A percentile compares a stretch with the other conserved stretches of the same genome.
Conservation (phyloP, 352 stramenopile species). For the Phytophthora colocasiae region DNA sequence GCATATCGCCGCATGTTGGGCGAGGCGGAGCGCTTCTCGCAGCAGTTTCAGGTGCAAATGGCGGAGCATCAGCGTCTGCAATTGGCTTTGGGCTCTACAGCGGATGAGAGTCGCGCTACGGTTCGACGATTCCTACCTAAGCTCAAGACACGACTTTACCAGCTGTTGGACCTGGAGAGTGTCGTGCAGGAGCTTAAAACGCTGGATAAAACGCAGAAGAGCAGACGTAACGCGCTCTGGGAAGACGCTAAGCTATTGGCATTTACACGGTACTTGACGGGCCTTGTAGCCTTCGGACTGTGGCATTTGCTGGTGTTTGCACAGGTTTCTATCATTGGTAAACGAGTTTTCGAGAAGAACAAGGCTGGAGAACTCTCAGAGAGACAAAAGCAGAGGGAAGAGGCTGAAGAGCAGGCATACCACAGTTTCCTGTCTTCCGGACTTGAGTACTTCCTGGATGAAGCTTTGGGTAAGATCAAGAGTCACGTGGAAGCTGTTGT, state of each 20-base stretch:
- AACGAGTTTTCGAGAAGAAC: slow-evolving; percentile 78
- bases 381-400: slow-evolving; percentile 25
- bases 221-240: slow-evolving; percentile 69
- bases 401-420: slow-evolving; percentile 57
- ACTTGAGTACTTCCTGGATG: slow-evolving; percentile 83
- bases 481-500: slow-evolving; percentile 68
- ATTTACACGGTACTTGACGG: slow-evolving; percentile 78
- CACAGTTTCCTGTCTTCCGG: slow-evolving; percentile 78
- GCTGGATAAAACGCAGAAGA: slow-evolving; percentile 73
- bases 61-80: slow-evolving; percentile 80
- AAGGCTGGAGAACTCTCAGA: slow-evolving; percentile 20
- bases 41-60: slow-evolving; percentile 78
- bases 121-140: slow-evolving; percentile 78
- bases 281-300: slow-evolving; percentile 73
- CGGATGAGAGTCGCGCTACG: slow-evolving; percentile 77
- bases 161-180: slow-evolving; percentile 70
- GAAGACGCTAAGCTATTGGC: slow-evolving; percentile 76
- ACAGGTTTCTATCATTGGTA: slow-evolving; percentile 80
- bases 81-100: slow-evolving; percentile 70
- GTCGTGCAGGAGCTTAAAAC: slow-evolving; percentile 79
- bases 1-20: slow-evolving; percentile 66
- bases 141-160: slow-evolving; percentile 67
- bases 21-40: slow-evolving; percentile 74
- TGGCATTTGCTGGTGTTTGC: slow-evolving; percentile 86
- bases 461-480: slow-evolving; percentile 68